Evolutionary conservation across 2,329 filamentous ascomycete species (phyloP).

Genomic region (Neophaeococcomyces aloes): DNA sequence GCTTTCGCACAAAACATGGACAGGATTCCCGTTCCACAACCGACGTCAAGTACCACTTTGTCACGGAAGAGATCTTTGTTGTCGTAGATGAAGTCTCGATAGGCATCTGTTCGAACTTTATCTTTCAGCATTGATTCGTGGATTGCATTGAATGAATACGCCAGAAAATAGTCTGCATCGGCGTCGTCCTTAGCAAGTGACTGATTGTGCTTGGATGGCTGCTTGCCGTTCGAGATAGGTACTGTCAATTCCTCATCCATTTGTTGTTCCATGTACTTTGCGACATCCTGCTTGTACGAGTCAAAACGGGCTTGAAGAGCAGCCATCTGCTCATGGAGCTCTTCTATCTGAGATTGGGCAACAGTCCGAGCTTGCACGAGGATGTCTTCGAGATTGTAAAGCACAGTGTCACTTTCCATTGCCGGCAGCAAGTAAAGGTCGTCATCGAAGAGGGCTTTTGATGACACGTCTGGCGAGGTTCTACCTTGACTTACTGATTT

Average conservation of each 20-base stretch:
- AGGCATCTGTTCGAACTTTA: conserved; percentile 73
- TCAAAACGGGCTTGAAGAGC: conserved; percentile 51
- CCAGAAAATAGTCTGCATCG: conserved; percentile 49
- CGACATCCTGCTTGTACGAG: conserved; percentile 54
- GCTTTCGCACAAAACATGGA: conserved; percentile 92
- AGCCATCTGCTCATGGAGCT: conserved; percentile 53
- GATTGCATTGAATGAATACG: conserved; percentile 66
- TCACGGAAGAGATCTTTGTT: conserved; percentile 79
- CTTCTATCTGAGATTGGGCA: conserved; percentile 39
- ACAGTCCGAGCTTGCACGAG: conserved; percentile 28
- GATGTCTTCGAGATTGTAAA: conserved; percentile 79
- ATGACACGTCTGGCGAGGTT: conserved; percentile 46
- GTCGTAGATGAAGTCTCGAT: conserved; percentile 88
- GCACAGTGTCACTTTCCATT: conserved; percentile 76
- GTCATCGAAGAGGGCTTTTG: conserved; percentile 55
- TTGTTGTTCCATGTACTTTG: conserved; percentile 56
- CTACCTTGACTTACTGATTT: conserved; percentile 39
- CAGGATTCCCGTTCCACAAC: conserved; percentile 74
- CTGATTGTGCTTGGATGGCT: conserved; percentile 32
- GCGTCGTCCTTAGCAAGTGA: conserved; percentile 38
- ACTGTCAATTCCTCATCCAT: conserved; percentile 48
- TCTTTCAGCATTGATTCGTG: conserved; percentile 97
- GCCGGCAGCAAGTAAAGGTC: conserved; percentile 76
- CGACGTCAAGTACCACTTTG: conserved; percentile 83
- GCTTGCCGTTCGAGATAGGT: conserved; percentile 22